These are phyloP conservation scores for Kwoniella newhampshirensis DNA, from an alignment of 768 basidiomycete species.

Conservation along the genomic window DNA sequence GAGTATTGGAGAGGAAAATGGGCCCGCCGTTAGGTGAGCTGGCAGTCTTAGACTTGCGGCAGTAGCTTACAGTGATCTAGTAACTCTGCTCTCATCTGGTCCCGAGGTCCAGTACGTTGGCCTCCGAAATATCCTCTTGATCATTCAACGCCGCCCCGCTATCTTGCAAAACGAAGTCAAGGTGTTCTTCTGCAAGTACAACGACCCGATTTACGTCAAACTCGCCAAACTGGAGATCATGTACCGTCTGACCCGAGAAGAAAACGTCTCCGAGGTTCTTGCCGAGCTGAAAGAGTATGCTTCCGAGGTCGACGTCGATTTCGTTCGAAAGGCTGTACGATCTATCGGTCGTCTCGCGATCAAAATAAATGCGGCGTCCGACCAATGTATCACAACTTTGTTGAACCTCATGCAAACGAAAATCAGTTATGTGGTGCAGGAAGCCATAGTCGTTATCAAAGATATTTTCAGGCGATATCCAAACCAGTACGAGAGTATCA, in stretches of 20 bases:
- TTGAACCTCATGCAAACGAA: slow-evolving; percentile 86
- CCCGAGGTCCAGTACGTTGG: slow-evolving; percentile 99
- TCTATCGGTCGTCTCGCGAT: slow-evolving; percentile 97
- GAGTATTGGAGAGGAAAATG: slow-evolving; percentile 94
- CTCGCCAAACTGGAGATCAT: slow-evolving; percentile 98
- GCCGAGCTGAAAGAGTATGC: slow-evolving; percentile 98
- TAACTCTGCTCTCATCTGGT: slow-evolving; percentile 91
- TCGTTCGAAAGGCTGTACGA: slow-evolving; percentile 94
- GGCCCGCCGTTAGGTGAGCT: slow-evolving; percentile 85
- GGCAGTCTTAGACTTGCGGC: neutral
- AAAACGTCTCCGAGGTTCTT: slow-evolving; percentile 87
- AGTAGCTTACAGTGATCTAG: slow-evolving; percentile 56
- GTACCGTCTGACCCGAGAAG: slow-evolving; percentile 92
- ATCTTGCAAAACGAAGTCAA: slow-evolving; percentile 96
- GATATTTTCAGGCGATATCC: slow-evolving; percentile 98
- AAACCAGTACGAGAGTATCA: slow-evolving; percentile 92
- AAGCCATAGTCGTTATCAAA: slow-evolving; percentile 94
- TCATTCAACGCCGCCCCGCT: slow-evolving; percentile 88
- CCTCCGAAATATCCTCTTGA: slow-evolving; percentile 90
- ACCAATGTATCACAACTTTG: slow-evolving; percentile 82
- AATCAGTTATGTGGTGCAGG: slow-evolving; percentile 94
- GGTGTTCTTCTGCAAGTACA: slow-evolving; percentile 99
- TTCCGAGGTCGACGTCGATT: slow-evolving; percentile 96
- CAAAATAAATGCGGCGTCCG: slow-evolving; percentile 86
- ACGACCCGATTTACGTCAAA: slow-evolving; percentile 98